Conservation (phyloP, 2,329 filamentous ascomycete species). For the Dryadomyces sulphureus region DNA sequence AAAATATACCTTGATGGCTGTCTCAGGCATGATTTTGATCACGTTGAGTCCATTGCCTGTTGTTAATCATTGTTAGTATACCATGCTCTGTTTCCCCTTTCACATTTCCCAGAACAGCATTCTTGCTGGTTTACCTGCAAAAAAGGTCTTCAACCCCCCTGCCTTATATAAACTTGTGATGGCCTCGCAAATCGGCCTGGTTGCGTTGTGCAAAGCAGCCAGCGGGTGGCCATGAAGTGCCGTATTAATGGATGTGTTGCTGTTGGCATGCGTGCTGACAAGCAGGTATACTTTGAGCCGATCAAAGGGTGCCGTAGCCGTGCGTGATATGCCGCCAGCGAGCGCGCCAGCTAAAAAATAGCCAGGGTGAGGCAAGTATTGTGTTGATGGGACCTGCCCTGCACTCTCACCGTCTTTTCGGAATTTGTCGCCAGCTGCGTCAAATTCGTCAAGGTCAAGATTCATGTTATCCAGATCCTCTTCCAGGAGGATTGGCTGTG, state of each 20-base stretch:
- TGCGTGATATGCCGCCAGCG: conserved; percentile 87
- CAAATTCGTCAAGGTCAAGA: not conserved
- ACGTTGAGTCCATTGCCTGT: conserved; percentile 91
- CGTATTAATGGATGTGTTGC: conserved; percentile 45
- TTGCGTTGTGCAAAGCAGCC: conserved; percentile 48
- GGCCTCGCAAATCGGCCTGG: conserved; percentile 56
- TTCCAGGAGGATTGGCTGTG: not conserved
- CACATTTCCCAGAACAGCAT: not conserved
- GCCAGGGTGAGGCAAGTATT: conserved; percentile 74
- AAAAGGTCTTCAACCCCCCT: conserved; percentile 78
- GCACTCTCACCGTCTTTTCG: not conserved
- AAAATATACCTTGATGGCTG: conserved; percentile 59
- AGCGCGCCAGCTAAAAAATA: conserved; percentile 95
- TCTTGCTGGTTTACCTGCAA: conserved; percentile 51
- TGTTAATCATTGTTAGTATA: not conserved
- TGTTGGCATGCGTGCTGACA: conserved; percentile 59
- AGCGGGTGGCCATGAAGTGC: conserved; percentile 56
- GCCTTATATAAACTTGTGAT: conserved; percentile 68
- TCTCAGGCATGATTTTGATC: conserved; percentile 96
- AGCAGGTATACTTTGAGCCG: conserved; percentile 95
- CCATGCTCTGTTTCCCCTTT: no score
- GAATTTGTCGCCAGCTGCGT: conserved; percentile 5
- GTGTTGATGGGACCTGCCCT: conserved; percentile 31
- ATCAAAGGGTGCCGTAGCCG: conserved; percentile 89
- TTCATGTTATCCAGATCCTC: conserved; percentile 2